phyloP scores from a whole-genome alignment of 768 basidiomycete species.

The Sarcodon sp. region DNA sequence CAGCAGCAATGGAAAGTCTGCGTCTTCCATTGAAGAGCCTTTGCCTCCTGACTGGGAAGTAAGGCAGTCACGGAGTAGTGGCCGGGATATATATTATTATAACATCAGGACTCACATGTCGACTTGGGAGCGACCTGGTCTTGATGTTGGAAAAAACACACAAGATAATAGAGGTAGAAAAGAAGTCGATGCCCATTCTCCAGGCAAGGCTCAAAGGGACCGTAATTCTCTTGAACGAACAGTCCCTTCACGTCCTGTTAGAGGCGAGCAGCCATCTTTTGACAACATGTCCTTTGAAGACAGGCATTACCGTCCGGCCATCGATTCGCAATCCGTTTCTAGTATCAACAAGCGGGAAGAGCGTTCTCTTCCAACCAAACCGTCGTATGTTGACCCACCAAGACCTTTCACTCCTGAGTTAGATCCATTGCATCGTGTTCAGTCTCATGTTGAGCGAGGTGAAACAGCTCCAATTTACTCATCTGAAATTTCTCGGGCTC shows the following conservation, averaged over 20 bases:
- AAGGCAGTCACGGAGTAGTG: conserved; percentile 34
- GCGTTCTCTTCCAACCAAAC: conserved; percentile 1
- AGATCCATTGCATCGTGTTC: too few relatives aligned
- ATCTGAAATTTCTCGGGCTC: background rate
- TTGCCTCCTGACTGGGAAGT: conserved; percentile 54
- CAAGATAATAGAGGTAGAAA: conserved; percentile 6
- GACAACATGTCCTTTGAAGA: conserved; percentile 38
- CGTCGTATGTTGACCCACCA: background rate
- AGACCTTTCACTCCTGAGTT: too few relatives aligned
- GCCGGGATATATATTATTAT: conserved; percentile 38
- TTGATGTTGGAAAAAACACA: conserved; percentile 16
- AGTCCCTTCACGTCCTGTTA: background rate
- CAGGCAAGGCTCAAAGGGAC: too few relatives aligned
- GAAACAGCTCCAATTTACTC: too few relatives aligned
- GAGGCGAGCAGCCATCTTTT: conserved; percentile 6
- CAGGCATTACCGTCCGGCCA: conserved; percentile 51
- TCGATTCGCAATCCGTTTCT: conserved; percentile 1
- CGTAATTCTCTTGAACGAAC: too few relatives aligned
- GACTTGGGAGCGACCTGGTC: conserved; percentile 43
- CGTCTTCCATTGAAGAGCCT: conserved; percentile 11
- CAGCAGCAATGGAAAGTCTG: conserved; percentile 14
- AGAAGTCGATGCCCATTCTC: too few relatives aligned
- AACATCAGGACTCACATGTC: conserved; percentile 42
- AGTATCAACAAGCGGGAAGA: conserved; percentile 6
- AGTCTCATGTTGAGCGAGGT: too few relatives aligned